Conservation (phyloP, 2,329 filamentous ascomycete species). For the Thelonectria blattea region DNA sequence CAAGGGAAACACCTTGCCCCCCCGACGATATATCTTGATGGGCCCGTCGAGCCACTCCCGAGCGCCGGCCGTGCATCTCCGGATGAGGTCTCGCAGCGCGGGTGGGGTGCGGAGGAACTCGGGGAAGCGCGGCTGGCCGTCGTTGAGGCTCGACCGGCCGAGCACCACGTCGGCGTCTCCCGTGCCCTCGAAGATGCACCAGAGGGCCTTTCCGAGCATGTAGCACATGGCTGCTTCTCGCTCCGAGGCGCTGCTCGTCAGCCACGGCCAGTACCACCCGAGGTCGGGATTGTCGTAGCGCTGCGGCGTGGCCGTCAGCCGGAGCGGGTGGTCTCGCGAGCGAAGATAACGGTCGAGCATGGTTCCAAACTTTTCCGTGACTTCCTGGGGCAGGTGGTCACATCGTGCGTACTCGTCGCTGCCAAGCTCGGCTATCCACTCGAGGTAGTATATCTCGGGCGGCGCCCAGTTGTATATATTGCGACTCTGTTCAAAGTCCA, state of each 20-base stretch:
- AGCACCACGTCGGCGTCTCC: not conserved
- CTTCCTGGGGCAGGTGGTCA: not conserved
- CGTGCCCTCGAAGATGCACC: not conserved
- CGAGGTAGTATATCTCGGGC: not conserved
- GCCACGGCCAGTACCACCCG: not conserved
- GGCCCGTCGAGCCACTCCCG: not conserved
- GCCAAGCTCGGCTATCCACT: not conserved
- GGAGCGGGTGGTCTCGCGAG: not conserved
- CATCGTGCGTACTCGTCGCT: not conserved
- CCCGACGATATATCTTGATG: not conserved
- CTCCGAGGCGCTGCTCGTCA: not conserved
- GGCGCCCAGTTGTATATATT: not conserved
- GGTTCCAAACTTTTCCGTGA: not conserved
- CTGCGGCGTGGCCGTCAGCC: not conserved
- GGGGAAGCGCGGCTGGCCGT: not conserved
- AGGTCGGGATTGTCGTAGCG: not conserved
- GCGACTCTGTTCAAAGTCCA: not conserved
- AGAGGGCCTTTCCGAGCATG: not conserved
- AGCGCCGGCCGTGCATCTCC: not conserved
- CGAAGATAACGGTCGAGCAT: not conserved
- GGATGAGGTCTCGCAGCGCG: not conserved
- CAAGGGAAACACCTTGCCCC: not conserved
- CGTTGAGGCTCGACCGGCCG: not conserved
- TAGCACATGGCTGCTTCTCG: not conserved
- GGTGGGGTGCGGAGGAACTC: not conserved